A percentile compares a stretch with the other conserved stretches of the same genome.
Evolutionary conservation across 495 filamentous ascomycete species (phyloP).

Genomic region (Penicillium arizonense): DNA sequence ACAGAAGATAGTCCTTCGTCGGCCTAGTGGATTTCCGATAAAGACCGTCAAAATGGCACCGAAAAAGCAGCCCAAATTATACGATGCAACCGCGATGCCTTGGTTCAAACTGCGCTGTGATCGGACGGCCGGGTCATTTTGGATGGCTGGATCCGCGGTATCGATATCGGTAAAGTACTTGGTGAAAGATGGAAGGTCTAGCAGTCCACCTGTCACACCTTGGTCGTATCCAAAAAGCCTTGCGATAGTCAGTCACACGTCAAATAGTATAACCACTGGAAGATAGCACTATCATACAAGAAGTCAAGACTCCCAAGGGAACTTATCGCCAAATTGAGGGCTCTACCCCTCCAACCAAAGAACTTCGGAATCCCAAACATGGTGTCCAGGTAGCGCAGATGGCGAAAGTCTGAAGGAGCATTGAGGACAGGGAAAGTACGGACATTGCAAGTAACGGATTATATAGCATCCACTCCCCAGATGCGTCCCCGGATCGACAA

Average conservation of each 20-base stretch:
- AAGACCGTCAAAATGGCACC: slow-evolving; percentile 69
- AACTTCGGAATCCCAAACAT: slow-evolving; percentile 47
- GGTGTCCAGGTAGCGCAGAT: slow-evolving; percentile 12
- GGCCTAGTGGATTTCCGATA: slow-evolving; percentile 68
- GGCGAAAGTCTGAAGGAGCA: slow-evolving; percentile 8
- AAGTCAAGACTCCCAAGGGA: slow-evolving; percentile 69
- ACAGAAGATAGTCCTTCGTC: slow-evolving; percentile 63
- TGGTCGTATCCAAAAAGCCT: slow-evolving; percentile 56
- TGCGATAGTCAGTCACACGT: not conserved
- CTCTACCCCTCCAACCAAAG: slow-evolving; percentile 61
- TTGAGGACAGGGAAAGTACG: not conserved
- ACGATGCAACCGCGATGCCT: slow-evolving; percentile 59
- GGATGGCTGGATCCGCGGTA: slow-evolving; percentile 8
- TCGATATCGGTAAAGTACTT: slow-evolving; percentile 49
- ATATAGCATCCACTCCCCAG: slow-evolving; percentile 14
- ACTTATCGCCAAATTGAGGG: slow-evolving; percentile 65
- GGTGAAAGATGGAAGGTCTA: slow-evolving; percentile 52
- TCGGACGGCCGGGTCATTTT: not conserved
- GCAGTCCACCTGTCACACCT: slow-evolving; percentile 56
- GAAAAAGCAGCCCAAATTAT: slow-evolving; percentile 76
- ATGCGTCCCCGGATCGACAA: slow-evolving; percentile 14
- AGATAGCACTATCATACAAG: slow-evolving; percentile 30
- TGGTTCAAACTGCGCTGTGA: slow-evolving; percentile 34
- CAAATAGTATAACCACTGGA: not conserved
- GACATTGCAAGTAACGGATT: slow-evolving; percentile 13